Evolutionary conservation across 2,329 filamentous ascomycete species (phyloP).

Genomic region (Diplodia intermedia): DNA sequence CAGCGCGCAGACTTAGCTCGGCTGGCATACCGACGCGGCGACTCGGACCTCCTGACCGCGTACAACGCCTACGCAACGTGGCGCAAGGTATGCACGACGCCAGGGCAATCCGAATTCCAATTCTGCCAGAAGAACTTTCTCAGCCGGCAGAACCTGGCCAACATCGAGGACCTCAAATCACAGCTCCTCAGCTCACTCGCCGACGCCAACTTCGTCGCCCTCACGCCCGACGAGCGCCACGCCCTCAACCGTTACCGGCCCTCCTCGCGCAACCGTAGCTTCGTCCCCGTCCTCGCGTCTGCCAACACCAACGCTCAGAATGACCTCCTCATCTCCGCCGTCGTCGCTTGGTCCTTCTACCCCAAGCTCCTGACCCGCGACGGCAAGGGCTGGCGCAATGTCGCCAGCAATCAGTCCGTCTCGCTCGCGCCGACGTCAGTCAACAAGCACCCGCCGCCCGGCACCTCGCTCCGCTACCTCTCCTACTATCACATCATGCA

Average conservation of each 20-base stretch:
- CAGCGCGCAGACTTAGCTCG: constrained; percentile 82
- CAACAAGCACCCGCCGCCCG: constrained; percentile 68
- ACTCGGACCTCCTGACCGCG: constrained; percentile 89
- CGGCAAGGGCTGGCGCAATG: constrained; percentile 85
- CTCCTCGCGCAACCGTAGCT: constrained; percentile 70
- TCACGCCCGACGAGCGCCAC: constrained; percentile 75
- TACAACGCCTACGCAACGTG: constrained; percentile 94
- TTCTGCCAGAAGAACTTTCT: constrained; percentile 97
- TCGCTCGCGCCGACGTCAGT: constrained; percentile 87
- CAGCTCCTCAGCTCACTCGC: constrained; percentile 85
- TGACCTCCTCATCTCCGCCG: constrained; percentile 77
- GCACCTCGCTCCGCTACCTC: constrained; percentile 71
- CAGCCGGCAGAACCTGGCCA: constrained; percentile 82
- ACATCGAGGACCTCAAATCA: constrained; percentile 94
- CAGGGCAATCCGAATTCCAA: constrained; percentile 76
- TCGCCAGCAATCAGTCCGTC: constrained; percentile 90
- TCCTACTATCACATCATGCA: constrained; percentile 93
- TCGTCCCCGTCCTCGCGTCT: constrained; percentile 80
- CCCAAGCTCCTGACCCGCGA: constrained; percentile 88
- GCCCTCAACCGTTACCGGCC: constrained; percentile 73
- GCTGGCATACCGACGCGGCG: constrained; percentile 78
- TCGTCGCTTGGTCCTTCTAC: constrained; percentile 94
- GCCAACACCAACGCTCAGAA: constrained; percentile 80
- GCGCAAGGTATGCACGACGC: constrained; percentile 79
- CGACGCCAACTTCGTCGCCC: constrained; percentile 80